A percentile compares a stretch with the other conserved stretches of the same genome.
These are phyloP conservation scores for Catharanthus roseus DNA, from an alignment of 257 asterid species.

Conservation along the genomic window DNA sequence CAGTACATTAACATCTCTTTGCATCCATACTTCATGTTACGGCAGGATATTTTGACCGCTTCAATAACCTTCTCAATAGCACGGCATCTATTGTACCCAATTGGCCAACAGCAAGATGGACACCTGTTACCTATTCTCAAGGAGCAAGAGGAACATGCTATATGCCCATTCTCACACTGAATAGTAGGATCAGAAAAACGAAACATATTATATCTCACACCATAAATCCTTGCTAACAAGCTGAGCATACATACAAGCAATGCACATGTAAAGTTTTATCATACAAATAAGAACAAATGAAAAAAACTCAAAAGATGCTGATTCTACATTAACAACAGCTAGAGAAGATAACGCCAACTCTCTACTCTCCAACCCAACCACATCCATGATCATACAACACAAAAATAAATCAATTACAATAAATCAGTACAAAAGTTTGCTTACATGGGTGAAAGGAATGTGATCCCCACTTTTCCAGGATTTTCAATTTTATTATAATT, in stretches of 20 bases:
- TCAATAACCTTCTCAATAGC: constrained; percentile 67
- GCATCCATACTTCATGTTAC: constrained; percentile 51
- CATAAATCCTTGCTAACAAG: neutral
- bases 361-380: neutral
- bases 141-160: constrained; percentile 74
- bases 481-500: neutral
- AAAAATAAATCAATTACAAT: neutral
- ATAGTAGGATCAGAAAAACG: constrained; percentile 29
- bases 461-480: neutral
- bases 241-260: neutral
- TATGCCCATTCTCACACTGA: constrained; percentile 80
- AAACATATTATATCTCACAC: constrained; percentile 9
- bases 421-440: neutral
- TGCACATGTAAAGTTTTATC: neutral
- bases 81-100: constrained; percentile 70
- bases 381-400: neutral
- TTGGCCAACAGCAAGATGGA: constrained; percentile 51
- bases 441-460: neutral
- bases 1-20: constrained; percentile 30
- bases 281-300: neutral
- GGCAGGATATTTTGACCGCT: constrained; percentile 42
- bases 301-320: constrained; percentile 1
- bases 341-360: neutral
- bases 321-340: neutral
- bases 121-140: constrained; percentile 47